Evolutionary conservation across 495 filamentous ascomycete genomes (phyloP), one percentile per base, ranked within the genome.

Genomic region (Cercophora sp.): DNA sequence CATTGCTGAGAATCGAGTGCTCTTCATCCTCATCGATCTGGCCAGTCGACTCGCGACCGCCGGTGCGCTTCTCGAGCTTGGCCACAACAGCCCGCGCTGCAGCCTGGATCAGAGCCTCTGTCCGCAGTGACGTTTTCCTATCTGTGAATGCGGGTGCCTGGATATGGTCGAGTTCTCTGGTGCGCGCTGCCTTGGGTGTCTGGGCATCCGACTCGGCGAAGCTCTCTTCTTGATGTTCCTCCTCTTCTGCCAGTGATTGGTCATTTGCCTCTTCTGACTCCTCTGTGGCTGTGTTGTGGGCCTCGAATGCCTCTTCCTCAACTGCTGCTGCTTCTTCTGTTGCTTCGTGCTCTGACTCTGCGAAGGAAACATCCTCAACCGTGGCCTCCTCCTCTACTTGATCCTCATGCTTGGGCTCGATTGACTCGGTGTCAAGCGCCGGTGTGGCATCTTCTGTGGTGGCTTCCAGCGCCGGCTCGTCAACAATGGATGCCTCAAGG

Each of bases 101-200:
- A n/a, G 66, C 70, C 25, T 73, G 68, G 39, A 75, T 74, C 22
- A 74, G 58, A 19, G 72, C 70, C 47, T 74, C 66, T 2, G 67
- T 67, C 0, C 65, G 52, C 13, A 65, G 58, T 1, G 65, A 68
- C 0, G 58, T 54, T 25, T 63, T 63, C 16, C 64, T 41, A 4
- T 62, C 51, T 26, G 46, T 51, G 24, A 19, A 48, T 20, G 2
- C 34, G 34, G 16, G 37, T 26, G 22, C n/a, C 15, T 2, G 19
- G 10, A 19, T 37, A 18, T 37, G 29, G 10, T 22, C 40, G 13
- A 9, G 4, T 20, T 4, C 25, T 10, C 22, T 62, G 13, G 1
- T 51, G 24, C 11, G 34, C 18, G 19, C 5, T 19, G 34, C 13
- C 13, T 56, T 42, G 15, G 48, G 35, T 0, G 37, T 32, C 5